Conservation (phyloP, 1,284 basidiomycete species). For the Hemileia vastatrix region DNA sequence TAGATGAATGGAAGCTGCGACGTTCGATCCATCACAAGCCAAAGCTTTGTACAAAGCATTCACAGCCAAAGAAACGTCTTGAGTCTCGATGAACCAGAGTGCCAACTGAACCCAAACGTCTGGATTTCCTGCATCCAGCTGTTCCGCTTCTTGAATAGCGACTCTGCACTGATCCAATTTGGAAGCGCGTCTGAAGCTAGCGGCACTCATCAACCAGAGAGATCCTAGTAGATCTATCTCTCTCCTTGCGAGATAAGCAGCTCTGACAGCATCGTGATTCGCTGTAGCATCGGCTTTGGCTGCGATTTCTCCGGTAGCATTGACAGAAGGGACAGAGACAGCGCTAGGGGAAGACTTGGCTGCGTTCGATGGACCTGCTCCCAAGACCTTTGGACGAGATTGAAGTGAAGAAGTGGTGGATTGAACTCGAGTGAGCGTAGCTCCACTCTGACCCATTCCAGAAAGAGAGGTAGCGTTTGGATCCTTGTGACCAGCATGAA, state of each 20-base stretch:
- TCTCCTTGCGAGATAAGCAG: not conserved
- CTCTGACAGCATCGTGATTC: not conserved
- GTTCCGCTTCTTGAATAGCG: slow-evolving; percentile 91
- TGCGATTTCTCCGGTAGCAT: not conserved
- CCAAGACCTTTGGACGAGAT: not conserved
- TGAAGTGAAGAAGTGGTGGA: not conserved
- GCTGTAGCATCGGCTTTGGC: not conserved
- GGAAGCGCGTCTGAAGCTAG: slow-evolving; percentile 78
- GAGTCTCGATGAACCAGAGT: slow-evolving; percentile 28
- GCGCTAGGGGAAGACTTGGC: not conserved
- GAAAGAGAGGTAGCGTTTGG: not conserved
- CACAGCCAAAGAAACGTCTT: slow-evolving; percentile 14
- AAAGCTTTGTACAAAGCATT: slow-evolving; percentile 20
- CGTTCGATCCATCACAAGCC: slow-evolving; percentile 52
- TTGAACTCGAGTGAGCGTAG: not conserved
- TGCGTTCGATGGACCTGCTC: not conserved
- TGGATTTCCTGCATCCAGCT: slow-evolving; percentile 70
- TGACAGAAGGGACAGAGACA: not conserved
- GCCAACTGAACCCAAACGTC: slow-evolving; percentile 76
- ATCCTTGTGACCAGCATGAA: not conserved
- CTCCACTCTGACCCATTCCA: not conserved
- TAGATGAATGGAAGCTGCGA: slow-evolving; percentile 65
- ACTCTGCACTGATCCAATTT: slow-evolving; percentile 81
- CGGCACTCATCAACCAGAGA: slow-evolving; percentile 86
- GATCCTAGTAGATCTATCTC: slow-evolving; percentile 56